Conservation (phyloP, 139 green algal species). For the Closterium sp. region DNA sequence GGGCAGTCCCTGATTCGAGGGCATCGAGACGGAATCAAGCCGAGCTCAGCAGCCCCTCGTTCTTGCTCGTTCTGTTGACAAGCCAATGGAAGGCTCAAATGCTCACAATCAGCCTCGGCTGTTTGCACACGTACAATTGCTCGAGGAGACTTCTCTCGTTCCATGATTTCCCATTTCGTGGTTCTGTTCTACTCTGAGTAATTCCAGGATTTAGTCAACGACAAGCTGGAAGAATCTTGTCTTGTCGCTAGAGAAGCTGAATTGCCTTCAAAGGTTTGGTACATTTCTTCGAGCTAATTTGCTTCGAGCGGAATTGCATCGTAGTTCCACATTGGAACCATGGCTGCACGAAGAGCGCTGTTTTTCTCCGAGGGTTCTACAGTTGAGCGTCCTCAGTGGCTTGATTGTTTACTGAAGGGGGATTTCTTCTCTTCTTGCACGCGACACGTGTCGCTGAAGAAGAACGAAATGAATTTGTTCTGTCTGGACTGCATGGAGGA, state of each 20-base stretch:
- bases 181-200: not conserved
- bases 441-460: constrained; percentile 5
- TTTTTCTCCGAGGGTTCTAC: not conserved
- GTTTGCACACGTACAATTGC: not conserved
- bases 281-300: no score
- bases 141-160: not conserved
- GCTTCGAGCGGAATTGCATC: not conserved
- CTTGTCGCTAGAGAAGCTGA: not conserved
- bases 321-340: not conserved
- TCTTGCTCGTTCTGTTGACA: not conserved
- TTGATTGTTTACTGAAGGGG: constrained; percentile 7
- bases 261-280: not conserved
- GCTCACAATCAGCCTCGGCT: not conserved
- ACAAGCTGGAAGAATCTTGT: not conserved
- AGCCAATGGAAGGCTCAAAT: not conserved
- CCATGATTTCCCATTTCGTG: not conserved
- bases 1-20: not conserved
- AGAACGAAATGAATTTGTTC: constrained; percentile 36
- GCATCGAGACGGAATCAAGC: not conserved
- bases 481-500: constrained; percentile 30
- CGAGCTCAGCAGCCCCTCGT: not conserved
- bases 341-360: not conserved
- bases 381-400: constrained; percentile 20
- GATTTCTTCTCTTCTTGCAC: constrained; percentile 25
- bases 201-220: not conserved